Evolutionary conservation across 345 rosid species (phyloP).

Genomic region (Boechera divaricarpa): DNA sequence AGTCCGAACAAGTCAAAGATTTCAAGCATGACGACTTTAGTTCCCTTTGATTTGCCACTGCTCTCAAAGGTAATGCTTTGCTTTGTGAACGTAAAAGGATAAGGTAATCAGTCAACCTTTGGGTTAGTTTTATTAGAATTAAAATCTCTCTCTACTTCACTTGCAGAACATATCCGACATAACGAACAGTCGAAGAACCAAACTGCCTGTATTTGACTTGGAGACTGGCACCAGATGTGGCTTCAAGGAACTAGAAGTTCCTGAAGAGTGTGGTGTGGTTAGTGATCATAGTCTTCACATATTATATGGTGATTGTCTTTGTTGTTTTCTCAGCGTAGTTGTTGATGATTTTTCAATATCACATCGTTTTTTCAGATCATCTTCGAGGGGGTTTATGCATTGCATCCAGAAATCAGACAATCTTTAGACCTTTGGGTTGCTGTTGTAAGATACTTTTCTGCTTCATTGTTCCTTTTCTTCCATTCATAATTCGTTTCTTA

Average conservation of each 20-base stretch:
- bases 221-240: conserved; percentile 89
- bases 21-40: conserved; percentile 91
- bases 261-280: conserved; percentile 98
- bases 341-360: conserved; percentile 10
- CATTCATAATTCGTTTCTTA: conserved; percentile 25
- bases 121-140: conserved; percentile 19
- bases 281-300: conserved; percentile 41
- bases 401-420: conserved; percentile 92
- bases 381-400: conserved; percentile 96
- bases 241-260: conserved; percentile 88
- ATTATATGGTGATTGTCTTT: conserved; percentile 11
- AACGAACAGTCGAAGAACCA: conserved; percentile 69
- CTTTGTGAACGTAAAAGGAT: conserved; percentile 19
- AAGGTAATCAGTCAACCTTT: conserved; percentile 6
- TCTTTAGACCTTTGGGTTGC: conserved; percentile 97
- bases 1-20: conserved; percentile 84
- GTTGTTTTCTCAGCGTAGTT: conserved; percentile 16
- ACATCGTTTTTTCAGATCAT: conserved; percentile 66
- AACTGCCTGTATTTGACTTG: conserved; percentile 84
- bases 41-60: conserved; percentile 82
- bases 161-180: conserved; percentile 83
- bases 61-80: conserved; percentile 75
- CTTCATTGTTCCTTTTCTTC: conserved; percentile 29
- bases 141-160: conserved; percentile 32
- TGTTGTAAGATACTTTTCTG: conserved; percentile 72